A percentile compares a stretch with the other conserved stretches of the same genome.
Conservation (phyloP, 139 green algal genomes). For the Chlorella sp. region DNA sequence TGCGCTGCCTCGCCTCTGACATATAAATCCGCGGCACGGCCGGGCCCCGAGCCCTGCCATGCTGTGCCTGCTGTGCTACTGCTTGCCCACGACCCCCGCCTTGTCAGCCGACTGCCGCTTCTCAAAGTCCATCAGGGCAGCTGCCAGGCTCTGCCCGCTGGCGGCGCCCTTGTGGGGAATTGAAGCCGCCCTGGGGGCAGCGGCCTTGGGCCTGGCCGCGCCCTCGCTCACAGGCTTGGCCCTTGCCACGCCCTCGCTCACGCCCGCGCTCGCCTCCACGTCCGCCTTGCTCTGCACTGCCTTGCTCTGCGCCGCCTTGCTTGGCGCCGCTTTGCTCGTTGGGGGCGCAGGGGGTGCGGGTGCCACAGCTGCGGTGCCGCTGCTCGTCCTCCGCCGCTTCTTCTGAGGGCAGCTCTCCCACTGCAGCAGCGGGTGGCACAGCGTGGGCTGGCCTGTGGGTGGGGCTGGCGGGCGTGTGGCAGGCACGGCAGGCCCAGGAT, state of each 20-base stretch:
- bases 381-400: neutral
- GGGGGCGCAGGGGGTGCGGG: neutral
- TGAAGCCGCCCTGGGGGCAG: neutral
- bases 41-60: too few species aligned
- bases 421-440: neutral
- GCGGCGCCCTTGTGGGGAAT: too few species aligned
- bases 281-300: too few species aligned
- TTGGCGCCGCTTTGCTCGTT: neutral
- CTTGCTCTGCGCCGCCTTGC: neutral
- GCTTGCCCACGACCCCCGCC: neutral
- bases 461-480: neutral
- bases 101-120: neutral
- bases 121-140: neutral
- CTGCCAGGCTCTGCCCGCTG: neutral
- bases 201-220: neutral
- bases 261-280: neutral
- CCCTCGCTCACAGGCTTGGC: too few species aligned
- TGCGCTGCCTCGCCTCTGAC: neutral
- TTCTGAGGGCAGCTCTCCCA: neutral
- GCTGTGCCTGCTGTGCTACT: neutral
- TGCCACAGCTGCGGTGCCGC: neutral
- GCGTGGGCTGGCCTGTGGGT: too few species aligned
- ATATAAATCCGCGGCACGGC: too few species aligned
- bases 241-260: too few species aligned
- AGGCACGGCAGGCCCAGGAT: too few species aligned